Conservation (phyloP, 2,329 filamentous ascomycete genomes). For the Colletotrichum musicola region DNA sequence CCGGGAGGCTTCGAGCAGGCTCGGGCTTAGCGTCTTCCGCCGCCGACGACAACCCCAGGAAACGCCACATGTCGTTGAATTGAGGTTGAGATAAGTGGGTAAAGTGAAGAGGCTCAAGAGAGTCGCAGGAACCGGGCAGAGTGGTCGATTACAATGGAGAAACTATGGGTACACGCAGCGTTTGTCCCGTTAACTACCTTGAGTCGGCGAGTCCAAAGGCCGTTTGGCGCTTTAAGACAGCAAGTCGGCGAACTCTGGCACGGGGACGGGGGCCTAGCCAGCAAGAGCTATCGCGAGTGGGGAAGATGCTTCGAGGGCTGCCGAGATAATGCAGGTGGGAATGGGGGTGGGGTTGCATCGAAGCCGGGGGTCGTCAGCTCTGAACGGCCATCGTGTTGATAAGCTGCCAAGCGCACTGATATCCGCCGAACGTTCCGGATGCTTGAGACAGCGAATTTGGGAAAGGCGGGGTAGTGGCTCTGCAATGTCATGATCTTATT, state of each 20-base stretch:
- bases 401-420: constrained; percentile 1
- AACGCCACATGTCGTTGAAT: constrained; percentile 26
- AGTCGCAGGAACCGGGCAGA: not conserved
- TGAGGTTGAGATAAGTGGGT: not conserved
- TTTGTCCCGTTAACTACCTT: constrained; percentile 13
- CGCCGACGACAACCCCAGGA: constrained; percentile 23
- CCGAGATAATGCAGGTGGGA: constrained; percentile 13
- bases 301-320: constrained; percentile 1
- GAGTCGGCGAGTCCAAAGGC: not conserved
- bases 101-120: constrained; percentile 5
- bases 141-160: not conserved
- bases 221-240: constrained; percentile 18
- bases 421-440: not conserved
- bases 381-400: constrained; percentile 7
- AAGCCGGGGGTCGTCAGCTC: not conserved
- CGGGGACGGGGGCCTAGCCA: not conserved
- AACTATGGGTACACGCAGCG: constrained; percentile 13
- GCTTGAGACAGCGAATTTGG: not conserved
- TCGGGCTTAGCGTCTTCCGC: constrained; percentile 19
- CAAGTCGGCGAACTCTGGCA: not conserved
- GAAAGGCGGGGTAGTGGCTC: not conserved
- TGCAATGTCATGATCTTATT: not conserved
- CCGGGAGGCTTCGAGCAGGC: constrained; percentile 41
- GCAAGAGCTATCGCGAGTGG: constrained; percentile 20
- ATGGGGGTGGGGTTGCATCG: constrained; percentile 33